Percentiles rank a stretch among this genome's conserved stretches.
Evolutionary conservation across 352 stramenopile genomes (phyloP).

Genomic region (Blastocystis sp.): DNA sequence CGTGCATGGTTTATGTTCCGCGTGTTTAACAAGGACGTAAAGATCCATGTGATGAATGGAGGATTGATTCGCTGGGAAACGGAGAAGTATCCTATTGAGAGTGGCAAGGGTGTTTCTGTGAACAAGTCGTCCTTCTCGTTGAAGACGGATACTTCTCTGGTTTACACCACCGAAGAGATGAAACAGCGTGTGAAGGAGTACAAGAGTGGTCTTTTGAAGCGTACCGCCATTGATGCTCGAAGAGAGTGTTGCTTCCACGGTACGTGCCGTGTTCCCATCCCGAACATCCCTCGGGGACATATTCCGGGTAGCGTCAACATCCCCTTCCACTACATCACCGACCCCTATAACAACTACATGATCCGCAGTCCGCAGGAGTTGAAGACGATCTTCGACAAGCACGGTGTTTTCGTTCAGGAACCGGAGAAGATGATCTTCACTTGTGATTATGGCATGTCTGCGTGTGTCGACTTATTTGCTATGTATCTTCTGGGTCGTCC

Average conservation of each 20-base stretch:
- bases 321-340: slow-evolving; percentile 39
- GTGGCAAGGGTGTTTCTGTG: background rate
- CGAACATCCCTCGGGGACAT: slow-evolving; percentile 35
- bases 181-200: slow-evolving; percentile 42
- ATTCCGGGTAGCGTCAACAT: slow-evolving; percentile 47
- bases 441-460: slow-evolving; percentile 53
- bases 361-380: slow-evolving; percentile 24
- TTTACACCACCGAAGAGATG: background rate
- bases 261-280: slow-evolving; percentile 16
- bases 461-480: slow-evolving; percentile 46
- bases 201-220: background rate
- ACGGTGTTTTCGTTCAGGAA: slow-evolving; percentile 17
- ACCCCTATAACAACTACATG: slow-evolving; percentile 55
- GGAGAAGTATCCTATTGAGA: slow-evolving; percentile 33
- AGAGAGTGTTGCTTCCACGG: slow-evolving; percentile 25
- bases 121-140: background rate
- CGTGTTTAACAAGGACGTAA: slow-evolving; percentile 44
- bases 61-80: slow-evolving; percentile 37
- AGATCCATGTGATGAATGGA: slow-evolving; percentile 49
- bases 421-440: slow-evolving; percentile 53
- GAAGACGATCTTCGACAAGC: slow-evolving; percentile 50
- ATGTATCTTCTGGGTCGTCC: slow-evolving; percentile 23
- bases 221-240: slow-evolving; percentile 2
- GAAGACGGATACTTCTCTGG: background rate
- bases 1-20: slow-evolving; percentile 51